These are phyloP conservation scores for Aspergillus intermedius DNA, from an alignment of 2,329 filamentous ascomycete genomes.

Conservation along the genomic window DNA sequence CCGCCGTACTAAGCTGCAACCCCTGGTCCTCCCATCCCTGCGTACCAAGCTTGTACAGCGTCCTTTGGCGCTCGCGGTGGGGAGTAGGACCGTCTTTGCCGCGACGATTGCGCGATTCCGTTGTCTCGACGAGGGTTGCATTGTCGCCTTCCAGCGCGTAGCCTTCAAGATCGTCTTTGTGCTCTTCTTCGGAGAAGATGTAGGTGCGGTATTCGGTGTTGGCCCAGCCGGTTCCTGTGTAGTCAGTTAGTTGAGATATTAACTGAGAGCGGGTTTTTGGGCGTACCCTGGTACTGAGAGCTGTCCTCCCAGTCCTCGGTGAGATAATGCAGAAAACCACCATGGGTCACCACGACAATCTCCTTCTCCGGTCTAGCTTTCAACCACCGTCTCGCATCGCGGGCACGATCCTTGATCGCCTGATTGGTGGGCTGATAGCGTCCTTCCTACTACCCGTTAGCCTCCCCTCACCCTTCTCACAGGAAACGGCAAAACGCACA, in stretches of 20 bases:
- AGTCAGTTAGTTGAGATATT: not conserved
- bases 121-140: slow-evolving; percentile 36
- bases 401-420: slow-evolving; percentile 56
- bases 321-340: slow-evolving; percentile 76
- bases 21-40: slow-evolving; percentile 41
- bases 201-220: slow-evolving; percentile 70
- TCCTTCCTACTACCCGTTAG: slow-evolving; percentile 22
- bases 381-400: slow-evolving; percentile 55
- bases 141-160: slow-evolving; percentile 32
- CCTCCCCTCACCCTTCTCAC: not conserved
- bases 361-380: slow-evolving; percentile 52
- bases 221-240: slow-evolving; percentile 61
- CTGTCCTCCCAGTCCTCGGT: slow-evolving; percentile 71
- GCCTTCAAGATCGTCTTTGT: slow-evolving; percentile 42
- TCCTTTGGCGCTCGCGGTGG: slow-evolving; percentile 32
- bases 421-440: slow-evolving; percentile 41
- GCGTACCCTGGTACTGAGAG: slow-evolving; percentile 40
- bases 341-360: slow-evolving; percentile 73
- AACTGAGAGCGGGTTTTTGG: too few species aligned
- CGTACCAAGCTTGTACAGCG: slow-evolving; percentile 33
- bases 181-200: slow-evolving; percentile 51
- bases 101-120: slow-evolving; percentile 35
- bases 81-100: slow-evolving; percentile 30
- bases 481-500: slow-evolving; percentile 1
- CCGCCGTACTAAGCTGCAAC: slow-evolving; percentile 31